Conservation (phyloP, 352 stramenopile species). For the Pythium vanterpoolii region DNA sequence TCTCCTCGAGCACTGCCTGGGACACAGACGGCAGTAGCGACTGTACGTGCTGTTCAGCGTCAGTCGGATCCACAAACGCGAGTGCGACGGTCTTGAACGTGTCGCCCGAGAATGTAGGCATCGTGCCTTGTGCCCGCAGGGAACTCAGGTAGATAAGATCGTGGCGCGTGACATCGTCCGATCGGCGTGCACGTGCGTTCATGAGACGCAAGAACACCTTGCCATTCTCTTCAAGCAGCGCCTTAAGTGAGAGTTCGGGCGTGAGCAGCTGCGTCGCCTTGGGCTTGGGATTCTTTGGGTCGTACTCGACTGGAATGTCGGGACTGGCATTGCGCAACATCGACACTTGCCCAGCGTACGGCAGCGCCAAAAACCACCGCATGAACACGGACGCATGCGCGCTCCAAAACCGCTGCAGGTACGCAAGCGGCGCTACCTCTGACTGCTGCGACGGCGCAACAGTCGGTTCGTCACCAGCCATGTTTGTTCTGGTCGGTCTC, state of each 20-base stretch:
- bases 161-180: constrained; percentile 70
- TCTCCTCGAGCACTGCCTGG: constrained; percentile 45
- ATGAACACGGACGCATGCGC: constrained; percentile 75
- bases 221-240: constrained; percentile 73
- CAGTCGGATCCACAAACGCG: constrained; percentile 71
- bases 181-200: constrained; percentile 64
- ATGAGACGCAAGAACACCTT: constrained; percentile 75
- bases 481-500: not conserved
- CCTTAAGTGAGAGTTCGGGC: constrained; percentile 70
- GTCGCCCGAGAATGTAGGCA: constrained; percentile 84
- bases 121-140: constrained; percentile 53
- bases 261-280: constrained; percentile 64
- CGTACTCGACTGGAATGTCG: constrained; percentile 67
- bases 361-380: constrained; percentile 79
- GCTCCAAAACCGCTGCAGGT: constrained; percentile 72
- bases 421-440: constrained; percentile 43
- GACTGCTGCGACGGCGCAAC: constrained; percentile 1
- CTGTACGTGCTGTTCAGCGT: constrained; percentile 75
- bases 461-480: constrained; percentile 18
- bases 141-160: constrained; percentile 69
- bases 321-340: constrained; percentile 77
- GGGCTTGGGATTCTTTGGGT: constrained; percentile 38
- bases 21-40: constrained; percentile 71
- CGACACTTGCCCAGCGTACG: constrained; percentile 70
- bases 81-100: constrained; percentile 73